Percentiles rank a stretch among this genome's conserved stretches.
Evolutionary conservation across 2,329 filamentous ascomycete genomes (phyloP).

Genomic region (Calonectria multiphialidica): DNA sequence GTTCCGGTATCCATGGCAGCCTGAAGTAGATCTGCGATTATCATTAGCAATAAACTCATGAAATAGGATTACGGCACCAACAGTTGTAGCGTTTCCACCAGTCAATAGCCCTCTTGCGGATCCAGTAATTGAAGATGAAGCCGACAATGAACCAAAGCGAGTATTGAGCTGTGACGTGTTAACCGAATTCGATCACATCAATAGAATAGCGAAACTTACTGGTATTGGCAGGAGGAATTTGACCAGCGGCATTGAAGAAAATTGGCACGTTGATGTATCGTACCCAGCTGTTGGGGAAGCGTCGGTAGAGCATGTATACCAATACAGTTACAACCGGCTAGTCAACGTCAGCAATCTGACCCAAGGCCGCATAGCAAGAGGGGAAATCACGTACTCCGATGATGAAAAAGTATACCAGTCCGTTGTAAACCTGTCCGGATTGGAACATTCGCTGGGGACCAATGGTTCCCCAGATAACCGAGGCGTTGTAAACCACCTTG

Average conservation of each 20-base stretch:
- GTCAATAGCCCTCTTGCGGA: constrained; percentile 17
- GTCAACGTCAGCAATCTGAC: background rate
- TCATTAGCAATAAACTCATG: background rate
- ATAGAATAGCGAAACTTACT: background rate
- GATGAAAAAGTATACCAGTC: constrained; percentile 20
- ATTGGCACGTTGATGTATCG: constrained; percentile 23
- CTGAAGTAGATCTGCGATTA: constrained; percentile 1
- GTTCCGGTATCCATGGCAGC: constrained; percentile 22
- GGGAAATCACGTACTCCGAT: constrained; percentile 6
- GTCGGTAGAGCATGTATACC: constrained; percentile 15
- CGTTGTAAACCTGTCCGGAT: constrained; percentile 18
- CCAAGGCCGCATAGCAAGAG: background rate
- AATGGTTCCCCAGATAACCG: constrained; percentile 24
- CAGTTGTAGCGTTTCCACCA: constrained; percentile 29
- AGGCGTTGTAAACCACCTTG: constrained; percentile 22
- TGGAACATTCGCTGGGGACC: constrained; percentile 24
- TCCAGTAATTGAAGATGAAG: constrained; percentile 20
- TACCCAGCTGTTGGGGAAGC: constrained; percentile 19
- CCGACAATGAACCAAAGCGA: constrained; percentile 24
- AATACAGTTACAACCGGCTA: constrained; percentile 10
- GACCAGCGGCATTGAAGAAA: constrained; percentile 25
- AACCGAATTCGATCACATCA: background rate
- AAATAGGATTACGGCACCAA: background rate
- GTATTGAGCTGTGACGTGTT: constrained; percentile 11
- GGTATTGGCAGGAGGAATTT: constrained; percentile 20